Base-by-base conservation (phyloP, 768 basidiomycete genomes). In the Termitomyces sp. region DNA sequence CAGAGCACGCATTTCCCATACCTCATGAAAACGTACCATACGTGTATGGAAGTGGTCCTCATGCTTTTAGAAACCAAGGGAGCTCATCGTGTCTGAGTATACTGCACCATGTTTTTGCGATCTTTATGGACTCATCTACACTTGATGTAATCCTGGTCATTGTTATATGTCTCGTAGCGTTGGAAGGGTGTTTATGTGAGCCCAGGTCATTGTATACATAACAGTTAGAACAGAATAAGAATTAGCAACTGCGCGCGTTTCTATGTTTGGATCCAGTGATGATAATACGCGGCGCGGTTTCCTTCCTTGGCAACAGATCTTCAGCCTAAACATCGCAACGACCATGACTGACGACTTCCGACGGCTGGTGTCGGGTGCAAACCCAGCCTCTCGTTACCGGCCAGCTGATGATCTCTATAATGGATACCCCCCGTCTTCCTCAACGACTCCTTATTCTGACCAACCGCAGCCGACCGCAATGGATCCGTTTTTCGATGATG, bases 401-500 rank as follows among this genome's bases (percentile, higher is more conserved):
- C 76, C 80, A 56, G 75, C 84, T 14, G 76, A 75, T 66, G 70
- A 74, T 62, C 74, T 77, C 49, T 85, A 85, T 66, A 72, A 74
- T 64, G 77, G 79, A 50, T 87, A 88, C 66, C 85, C 86, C 15
- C 85, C 86, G 28, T 74, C 81, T 44, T 66, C 71, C 54, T 70
- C 72, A 49, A 66, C 68, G 53, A 65, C 64, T 47, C 70, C 71
- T 53, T 77, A 76, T 66, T 67, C 68, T 58, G 70, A 77, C 68
- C 63, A 67, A 42, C 76, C 77, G 55, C 77, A 80, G 66, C 68
- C 77, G n/a, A n/a, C n/a, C 56, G 75, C 48, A 28, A 60, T 93
- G 71, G 90, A 93, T 70, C 90, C 88, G n/a, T 93, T 93, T 68
- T 93, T 93, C 69, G 87, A 90, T 68, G 90, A 92, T 66, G 88